These are phyloP conservation scores for Pontederia crassipes DNA, from an alignment of 176 grass and related monocot genomes.

Conservation along the genomic window DNA sequence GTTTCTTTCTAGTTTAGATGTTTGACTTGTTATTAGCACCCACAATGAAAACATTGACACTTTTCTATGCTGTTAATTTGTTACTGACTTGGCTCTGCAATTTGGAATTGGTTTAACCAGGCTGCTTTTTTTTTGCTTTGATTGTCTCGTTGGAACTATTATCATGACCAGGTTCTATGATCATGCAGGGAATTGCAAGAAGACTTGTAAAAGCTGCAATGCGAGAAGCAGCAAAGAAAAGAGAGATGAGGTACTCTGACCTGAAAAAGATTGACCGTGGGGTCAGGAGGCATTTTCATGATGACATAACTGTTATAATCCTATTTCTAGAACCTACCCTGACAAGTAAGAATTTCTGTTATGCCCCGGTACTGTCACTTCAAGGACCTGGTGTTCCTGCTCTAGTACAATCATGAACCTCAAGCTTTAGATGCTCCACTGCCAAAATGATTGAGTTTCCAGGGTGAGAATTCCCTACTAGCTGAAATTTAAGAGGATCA, in stretches of 20 bases:
- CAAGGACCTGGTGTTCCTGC: conserved; percentile 1
- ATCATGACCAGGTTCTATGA: neutral
- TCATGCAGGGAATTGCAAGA: conserved; percentile 8
- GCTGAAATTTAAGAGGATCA: too few species aligned
- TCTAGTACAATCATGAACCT: neutral
- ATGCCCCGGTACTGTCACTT: conserved; percentile 6
- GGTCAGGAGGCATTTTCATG: conserved; percentile 20
- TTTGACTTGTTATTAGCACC: too few species aligned
- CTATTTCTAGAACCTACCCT: conserved; percentile 5
- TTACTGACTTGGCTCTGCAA: too few species aligned
- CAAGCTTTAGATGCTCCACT: too few species aligned
- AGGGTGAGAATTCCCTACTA: too few species aligned
- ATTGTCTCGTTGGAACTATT: too few species aligned
- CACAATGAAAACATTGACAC: too few species aligned
- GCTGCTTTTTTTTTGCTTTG: too few species aligned
- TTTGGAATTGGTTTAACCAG: too few species aligned
- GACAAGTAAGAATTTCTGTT: conserved; percentile 10
- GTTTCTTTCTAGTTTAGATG: too few species aligned
- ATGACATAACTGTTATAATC: conserved; percentile 15
- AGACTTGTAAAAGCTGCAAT: conserved; percentile 8
- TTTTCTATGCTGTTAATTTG: too few species aligned
- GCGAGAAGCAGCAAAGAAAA: conserved; percentile 6
- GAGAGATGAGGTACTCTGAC: conserved; percentile 13
- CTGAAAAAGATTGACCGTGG: conserved; percentile 16
- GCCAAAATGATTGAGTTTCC: too few species aligned